phyloP scores from a whole-genome alignment of 2,329 filamentous ascomycete species.

The Colletotrichum horii region DNA sequence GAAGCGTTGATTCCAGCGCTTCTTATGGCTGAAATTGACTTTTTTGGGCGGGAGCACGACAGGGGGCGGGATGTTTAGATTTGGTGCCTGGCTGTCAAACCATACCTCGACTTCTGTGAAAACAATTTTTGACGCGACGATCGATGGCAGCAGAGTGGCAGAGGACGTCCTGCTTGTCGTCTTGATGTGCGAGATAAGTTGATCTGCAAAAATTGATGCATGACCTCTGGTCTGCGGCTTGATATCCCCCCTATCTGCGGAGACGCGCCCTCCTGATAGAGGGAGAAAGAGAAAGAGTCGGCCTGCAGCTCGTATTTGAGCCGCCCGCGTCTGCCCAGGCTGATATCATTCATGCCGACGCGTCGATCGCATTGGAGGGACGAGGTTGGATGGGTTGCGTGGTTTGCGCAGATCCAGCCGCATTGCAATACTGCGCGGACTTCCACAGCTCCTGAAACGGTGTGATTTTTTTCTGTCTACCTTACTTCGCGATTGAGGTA shows the following conservation, averaged over 20 bases:
- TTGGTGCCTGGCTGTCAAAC: neutral
- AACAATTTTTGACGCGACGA: neutral
- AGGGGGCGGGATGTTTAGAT: neutral
- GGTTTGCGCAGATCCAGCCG: neutral
- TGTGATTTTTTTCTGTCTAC: neutral
- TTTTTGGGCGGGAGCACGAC: neutral
- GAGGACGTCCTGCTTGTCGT: neutral
- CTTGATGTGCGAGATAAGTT: neutral
- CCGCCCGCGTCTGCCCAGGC: neutral
- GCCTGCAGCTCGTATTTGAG: constrained; percentile 11
- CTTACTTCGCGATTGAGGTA: neutral
- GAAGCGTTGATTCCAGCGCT: neutral
- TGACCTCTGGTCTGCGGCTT: neutral
- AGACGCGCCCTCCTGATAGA: neutral
- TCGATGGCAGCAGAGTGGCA: neutral
- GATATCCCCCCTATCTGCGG: neutral
- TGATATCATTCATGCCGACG: neutral
- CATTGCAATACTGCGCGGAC: neutral
- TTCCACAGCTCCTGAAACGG: neutral
- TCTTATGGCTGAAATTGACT: neutral
- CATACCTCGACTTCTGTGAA: neutral
- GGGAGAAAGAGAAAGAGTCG: neutral
- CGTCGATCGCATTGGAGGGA: neutral
- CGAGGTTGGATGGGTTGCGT: neutral
- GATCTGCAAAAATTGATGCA: neutral